These are phyloP conservation scores for Neolentinus lepideus DNA, from an alignment of 1,284 basidiomycete genomes.

Conservation along the genomic window DNA sequence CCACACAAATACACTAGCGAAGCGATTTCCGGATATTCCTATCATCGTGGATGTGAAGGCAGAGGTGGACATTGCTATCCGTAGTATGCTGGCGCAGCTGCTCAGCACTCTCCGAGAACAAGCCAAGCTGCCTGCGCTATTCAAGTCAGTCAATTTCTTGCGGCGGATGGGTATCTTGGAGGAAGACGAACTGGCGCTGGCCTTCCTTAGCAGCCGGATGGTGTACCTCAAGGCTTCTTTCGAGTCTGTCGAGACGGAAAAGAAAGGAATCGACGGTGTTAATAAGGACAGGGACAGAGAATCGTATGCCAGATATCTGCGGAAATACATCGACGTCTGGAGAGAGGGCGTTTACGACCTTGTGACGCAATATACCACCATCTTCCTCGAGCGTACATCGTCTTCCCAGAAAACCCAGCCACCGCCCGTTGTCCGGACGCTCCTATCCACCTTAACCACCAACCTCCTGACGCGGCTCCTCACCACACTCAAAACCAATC, in stretches of 20 bases:
- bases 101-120: conserved; percentile 76
- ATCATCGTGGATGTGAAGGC: conserved; percentile 53
- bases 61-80: conserved; percentile 63
- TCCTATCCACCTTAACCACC: conserved; percentile 49
- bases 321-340: conserved; percentile 88
- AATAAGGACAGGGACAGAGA: conserved; percentile 47
- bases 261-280: conserved; percentile 18
- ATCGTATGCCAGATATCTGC: conserved; percentile 73
- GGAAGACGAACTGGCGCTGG: conserved; percentile 60
- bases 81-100: conserved; percentile 72
- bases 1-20: conserved; percentile 48
- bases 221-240: conserved; percentile 42
- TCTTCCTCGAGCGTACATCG: conserved; percentile 62
- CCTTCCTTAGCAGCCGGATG: conserved; percentile 60
- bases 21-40: conserved; percentile 31
- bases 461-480: conserved; percentile 51
- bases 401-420: conserved; percentile 20
- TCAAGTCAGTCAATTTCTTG: conserved; percentile 83
- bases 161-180: conserved; percentile 65
- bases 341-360: conserved; percentile 90
- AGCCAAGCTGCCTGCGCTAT: conserved; percentile 82
- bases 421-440: conserved; percentile 27
- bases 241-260: conserved; percentile 34
- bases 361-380: conserved; percentile 82
- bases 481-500: conserved; percentile 40